phyloP scores from a whole-genome alignment of 179 eudicot genomes.

The Heliamphora pulchella region DNA sequence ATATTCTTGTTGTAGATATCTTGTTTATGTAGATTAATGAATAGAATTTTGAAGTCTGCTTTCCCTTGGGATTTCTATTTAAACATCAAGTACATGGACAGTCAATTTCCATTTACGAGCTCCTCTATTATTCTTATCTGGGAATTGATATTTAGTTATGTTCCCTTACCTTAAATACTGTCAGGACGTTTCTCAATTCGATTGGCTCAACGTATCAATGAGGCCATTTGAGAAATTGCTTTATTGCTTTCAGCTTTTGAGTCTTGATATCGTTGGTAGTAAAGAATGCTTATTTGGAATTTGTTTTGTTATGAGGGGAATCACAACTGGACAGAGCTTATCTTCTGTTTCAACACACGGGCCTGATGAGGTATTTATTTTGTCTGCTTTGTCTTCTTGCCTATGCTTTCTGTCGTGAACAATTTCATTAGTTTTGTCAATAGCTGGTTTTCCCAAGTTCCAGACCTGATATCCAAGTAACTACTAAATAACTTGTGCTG shows the following conservation, averaged over 20 bases:
- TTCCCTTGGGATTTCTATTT: background rate
- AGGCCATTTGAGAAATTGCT: background rate
- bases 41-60: background rate
- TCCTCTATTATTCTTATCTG: no score
- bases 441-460: background rate
- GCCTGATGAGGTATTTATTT: slow-evolving; percentile 9
- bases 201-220: background rate
- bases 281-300: background rate
- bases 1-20: background rate
- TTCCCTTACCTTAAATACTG: no score
- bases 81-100: background rate
- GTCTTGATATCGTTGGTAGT: background rate
- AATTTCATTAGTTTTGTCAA: background rate
- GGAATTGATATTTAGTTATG: no score
- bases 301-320: background rate
- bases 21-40: background rate
- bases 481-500: background rate
- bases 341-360: background rate
- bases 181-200: no score
- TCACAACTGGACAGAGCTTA: background rate
- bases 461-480: background rate
- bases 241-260: background rate
- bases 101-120: no score
- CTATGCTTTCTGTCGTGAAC: background rate
- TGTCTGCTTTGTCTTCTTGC: background rate